Evolutionary conservation across 108 stramenopile species (phyloP).

Genomic region (Epithemia pelagica): DNA sequence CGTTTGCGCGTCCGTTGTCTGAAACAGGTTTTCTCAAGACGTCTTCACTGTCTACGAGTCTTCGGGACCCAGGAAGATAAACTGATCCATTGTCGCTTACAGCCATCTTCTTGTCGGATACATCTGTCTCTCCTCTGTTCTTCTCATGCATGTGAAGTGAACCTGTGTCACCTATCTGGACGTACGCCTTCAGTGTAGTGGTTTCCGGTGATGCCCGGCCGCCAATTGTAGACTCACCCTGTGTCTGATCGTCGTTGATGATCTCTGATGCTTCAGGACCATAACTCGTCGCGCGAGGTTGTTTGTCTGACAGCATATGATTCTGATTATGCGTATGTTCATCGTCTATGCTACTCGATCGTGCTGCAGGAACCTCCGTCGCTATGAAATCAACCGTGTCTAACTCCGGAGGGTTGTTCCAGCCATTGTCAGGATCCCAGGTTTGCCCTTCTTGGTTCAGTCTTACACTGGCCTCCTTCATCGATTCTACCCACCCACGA

Average conservation of each 20-base stretch:
- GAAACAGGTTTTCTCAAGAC: no score
- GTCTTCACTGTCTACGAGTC: no score
- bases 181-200: slow-evolving; percentile 12
- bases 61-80: not conserved
- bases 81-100: not conserved
- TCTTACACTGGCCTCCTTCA: slow-evolving; percentile 54
- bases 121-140: not conserved
- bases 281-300: no score
- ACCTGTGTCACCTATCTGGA: slow-evolving; percentile 41
- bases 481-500: slow-evolving; percentile 61
- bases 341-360: no score
- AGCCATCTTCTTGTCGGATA: slow-evolving; percentile 2
- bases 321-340: no score
- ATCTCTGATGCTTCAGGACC: not conserved
- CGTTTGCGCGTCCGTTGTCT: no score
- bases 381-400: no score
- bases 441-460: slow-evolving; percentile 26
- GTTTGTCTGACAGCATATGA: no score
- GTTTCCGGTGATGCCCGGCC: not conserved
- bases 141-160: slow-evolving; percentile 18
- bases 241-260: not conserved
- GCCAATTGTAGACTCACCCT: not conserved
- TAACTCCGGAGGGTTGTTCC: slow-evolving; percentile 15
- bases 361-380: no score
- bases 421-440: slow-evolving; percentile 69